phyloP scores from a whole-genome alignment of 2,329 filamentous ascomycete genomes.

The Hypoxylon sp. region DNA sequence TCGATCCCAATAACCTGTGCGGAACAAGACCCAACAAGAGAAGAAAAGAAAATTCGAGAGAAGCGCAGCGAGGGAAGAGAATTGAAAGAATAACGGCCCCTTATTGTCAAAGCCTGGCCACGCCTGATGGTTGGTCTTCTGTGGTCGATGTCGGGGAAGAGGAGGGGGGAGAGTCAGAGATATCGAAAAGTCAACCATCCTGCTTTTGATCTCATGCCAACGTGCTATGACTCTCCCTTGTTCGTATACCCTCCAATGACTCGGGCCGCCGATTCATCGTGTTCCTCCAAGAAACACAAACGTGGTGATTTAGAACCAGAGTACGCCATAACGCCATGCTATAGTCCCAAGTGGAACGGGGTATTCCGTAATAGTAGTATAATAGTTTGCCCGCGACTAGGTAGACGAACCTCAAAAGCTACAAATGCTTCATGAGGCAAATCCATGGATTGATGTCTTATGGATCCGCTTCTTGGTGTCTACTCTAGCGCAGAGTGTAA shows the following conservation, averaged over 20 bases:
- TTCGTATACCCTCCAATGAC: not conserved
- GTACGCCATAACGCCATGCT: conserved; percentile 18
- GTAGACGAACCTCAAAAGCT: not conserved
- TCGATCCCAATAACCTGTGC: not conserved
- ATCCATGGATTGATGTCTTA: not conserved
- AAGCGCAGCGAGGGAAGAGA: not conserved
- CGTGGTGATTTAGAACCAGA: not conserved
- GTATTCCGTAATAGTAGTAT: not conserved
- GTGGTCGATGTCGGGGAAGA: not conserved
- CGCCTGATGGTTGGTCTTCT: not conserved
- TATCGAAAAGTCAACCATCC: conserved; percentile 20
- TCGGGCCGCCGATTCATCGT: no score
- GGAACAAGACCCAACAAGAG: not conserved
- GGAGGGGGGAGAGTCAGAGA: not conserved
- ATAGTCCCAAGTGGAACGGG: not conserved
- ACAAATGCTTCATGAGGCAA: not conserved
- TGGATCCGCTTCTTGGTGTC: conserved; percentile 2
- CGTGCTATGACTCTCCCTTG: conserved; percentile 1
- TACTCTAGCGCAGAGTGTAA: not conserved
- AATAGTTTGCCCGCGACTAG: not conserved
- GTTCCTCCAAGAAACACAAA: not conserved
- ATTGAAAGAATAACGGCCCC: not conserved
- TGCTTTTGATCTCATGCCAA: conserved; percentile 1
- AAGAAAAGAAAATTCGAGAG: not conserved
- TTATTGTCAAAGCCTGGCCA: not conserved